phyloP scores from a whole-genome alignment of 129 eudicot genomes.

The Lactuca sativa region DNA sequence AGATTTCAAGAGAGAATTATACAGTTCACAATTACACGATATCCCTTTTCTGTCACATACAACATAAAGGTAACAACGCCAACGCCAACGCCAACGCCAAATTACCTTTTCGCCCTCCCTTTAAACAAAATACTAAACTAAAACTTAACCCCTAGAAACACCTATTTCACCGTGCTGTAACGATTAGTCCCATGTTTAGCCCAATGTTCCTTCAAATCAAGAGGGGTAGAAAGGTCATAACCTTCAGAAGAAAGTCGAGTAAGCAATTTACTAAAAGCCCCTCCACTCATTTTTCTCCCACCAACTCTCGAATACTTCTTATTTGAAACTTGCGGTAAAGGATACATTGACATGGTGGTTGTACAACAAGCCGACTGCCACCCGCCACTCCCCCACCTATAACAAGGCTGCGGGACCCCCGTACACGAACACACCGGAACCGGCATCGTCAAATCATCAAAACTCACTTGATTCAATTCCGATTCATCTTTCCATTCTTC shows the following conservation, averaged over 20 bases:
- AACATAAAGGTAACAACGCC: conserved; percentile 2
- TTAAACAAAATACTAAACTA: neutral
- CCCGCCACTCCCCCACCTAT: conserved; percentile 81
- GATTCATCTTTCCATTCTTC: conserved; percentile 54
- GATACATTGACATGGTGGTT: conserved; percentile 64
- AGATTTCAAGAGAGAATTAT: neutral
- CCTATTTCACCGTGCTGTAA: conserved; percentile 55
- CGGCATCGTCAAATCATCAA: conserved; percentile 63
- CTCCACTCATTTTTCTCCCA: conserved; percentile 78
- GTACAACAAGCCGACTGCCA: conserved; percentile 91
- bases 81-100: neutral
- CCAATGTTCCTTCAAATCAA: conserved; percentile 79
- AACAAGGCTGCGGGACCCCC: conserved; percentile 71
- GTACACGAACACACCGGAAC: conserved; percentile 84
- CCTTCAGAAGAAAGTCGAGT: conserved; percentile 68
- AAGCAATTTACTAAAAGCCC: conserved; percentile 58
- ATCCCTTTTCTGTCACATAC: conserved; percentile 20
- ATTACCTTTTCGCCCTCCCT: neutral
- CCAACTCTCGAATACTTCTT: conserved; percentile 59
- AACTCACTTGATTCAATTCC: conserved; percentile 60
- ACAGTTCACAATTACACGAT: conserved; percentile 20
- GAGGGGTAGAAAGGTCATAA: conserved; percentile 54
- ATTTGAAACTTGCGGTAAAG: conserved; percentile 54
- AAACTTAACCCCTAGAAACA: neutral
- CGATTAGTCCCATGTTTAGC: conserved; percentile 75